Percentiles rank a stretch among this genome's conserved stretches.
These are phyloP conservation scores for Candida boleticola DNA, from an alignment of 805 yeast genomes.

Conservation along the genomic window DNA sequence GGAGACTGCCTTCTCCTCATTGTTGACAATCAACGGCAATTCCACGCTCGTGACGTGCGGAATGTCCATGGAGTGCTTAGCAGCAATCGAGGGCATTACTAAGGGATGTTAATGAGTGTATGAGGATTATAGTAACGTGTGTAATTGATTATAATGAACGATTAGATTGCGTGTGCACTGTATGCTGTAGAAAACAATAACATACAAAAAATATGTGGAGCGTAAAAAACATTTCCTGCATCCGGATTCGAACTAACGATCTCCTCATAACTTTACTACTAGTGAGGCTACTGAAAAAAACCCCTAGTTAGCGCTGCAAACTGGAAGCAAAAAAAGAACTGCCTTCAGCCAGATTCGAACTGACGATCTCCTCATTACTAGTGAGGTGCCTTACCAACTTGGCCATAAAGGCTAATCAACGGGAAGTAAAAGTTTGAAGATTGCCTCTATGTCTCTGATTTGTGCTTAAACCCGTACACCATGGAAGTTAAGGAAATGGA, in stretches of 20 bases:
- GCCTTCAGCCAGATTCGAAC: conserved; percentile 26
- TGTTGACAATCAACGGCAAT: conserved; percentile 67
- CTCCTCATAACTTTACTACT: conserved; percentile 9
- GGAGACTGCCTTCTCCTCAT: conserved; percentile 59
- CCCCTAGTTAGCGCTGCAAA: neutral
- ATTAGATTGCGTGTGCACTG: no score
- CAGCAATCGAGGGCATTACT: conserved; percentile 32
- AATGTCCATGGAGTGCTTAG: conserved; percentile 61
- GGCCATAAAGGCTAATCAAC: conserved; percentile 21
- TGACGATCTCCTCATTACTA: conserved; percentile 11
- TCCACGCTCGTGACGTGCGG: conserved; percentile 78
- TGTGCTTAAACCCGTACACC: no score
- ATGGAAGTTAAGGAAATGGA: no score
- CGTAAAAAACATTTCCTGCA: conserved; percentile 17
- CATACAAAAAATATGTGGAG: neutral
- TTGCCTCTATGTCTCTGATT: no score
- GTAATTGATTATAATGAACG: no score
- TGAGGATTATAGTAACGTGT: no score
- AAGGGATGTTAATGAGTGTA: neutral
- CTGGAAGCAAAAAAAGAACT: conserved; percentile 8
- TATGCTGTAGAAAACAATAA: neutral
- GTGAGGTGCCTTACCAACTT: conserved; percentile 20
- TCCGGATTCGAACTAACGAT: conserved; percentile 21
- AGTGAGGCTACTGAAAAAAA: conserved; percentile 3
- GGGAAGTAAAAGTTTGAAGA: no score